Conservation (phyloP, 1,139 yeast species). For the Hansenula lynferdii region DNA sequence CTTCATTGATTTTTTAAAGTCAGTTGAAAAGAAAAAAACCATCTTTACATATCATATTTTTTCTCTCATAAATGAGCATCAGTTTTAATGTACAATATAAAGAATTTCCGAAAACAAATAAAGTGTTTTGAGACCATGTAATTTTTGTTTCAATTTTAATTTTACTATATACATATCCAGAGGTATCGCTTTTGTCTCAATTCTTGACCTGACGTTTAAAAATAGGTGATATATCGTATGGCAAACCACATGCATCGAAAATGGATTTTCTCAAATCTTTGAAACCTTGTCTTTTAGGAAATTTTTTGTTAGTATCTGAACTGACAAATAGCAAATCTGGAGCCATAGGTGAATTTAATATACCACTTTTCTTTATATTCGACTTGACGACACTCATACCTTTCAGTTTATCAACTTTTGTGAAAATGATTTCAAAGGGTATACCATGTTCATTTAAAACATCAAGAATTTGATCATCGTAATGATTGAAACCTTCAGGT, state of each 20-base stretch:
- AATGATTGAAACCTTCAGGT: slow-evolving; percentile 46
- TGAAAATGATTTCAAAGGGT: slow-evolving; percentile 69
- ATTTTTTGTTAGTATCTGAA: slow-evolving; percentile 25
- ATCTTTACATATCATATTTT: neutral
- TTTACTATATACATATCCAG: no score
- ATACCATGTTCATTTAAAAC: slow-evolving; percentile 50
- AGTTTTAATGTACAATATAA: slow-evolving; percentile 1
- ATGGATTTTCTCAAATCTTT: slow-evolving; percentile 32
- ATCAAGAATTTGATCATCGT: slow-evolving; percentile 50
- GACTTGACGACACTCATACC: slow-evolving; percentile 17
- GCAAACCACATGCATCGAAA: slow-evolving; percentile 33
- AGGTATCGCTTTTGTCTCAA: neutral
- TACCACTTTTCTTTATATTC: slow-evolving; percentile 24
- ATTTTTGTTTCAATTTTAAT: no score
- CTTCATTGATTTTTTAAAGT: neutral
- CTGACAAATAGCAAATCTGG: slow-evolving; percentile 37
- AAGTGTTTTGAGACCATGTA: no score
- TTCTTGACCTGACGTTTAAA: slow-evolving; percentile 8
- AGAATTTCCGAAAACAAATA: neutral
- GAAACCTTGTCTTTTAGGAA: slow-evolving; percentile 33
- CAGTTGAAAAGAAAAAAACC: no score
- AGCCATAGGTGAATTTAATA: slow-evolving; percentile 23
- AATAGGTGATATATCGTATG: slow-evolving; percentile 20
- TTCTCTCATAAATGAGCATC: neutral
- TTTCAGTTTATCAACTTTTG: slow-evolving; percentile 62